Conservation (phyloP, 2,329 filamentous ascomycete species). For the Byssothecium circinans region DNA sequence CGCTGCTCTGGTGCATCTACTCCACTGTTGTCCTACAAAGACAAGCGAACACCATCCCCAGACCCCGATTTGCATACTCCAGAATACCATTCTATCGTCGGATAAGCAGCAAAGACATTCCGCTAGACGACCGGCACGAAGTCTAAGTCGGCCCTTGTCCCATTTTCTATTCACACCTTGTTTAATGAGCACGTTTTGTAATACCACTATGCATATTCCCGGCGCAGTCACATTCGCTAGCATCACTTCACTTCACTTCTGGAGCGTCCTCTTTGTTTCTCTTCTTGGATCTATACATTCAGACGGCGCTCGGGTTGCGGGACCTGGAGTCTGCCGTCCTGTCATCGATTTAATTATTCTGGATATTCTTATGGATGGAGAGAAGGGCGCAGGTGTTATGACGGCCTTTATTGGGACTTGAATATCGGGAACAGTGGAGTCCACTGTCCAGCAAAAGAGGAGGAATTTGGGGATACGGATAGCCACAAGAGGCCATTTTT, state of each 20-base stretch:
- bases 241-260: conserved; percentile 15
- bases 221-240: conserved; percentile 27
- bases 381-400: too few species aligned
- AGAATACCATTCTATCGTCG: conserved; percentile 41
- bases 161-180: conserved; percentile 8
- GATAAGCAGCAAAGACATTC: conserved; percentile 40
- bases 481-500: too few species aligned
- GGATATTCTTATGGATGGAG: too few species aligned
- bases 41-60: conserved; percentile 22
- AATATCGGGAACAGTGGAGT: background rate
- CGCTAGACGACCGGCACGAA: conserved; percentile 40
- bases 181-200: conserved; percentile 30
- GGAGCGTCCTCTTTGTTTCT: conserved; percentile 6
- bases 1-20: conserved; percentile 55
- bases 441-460: too few species aligned
- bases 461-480: too few species aligned
- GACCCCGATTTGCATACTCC: conserved; percentile 22
- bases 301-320: background rate
- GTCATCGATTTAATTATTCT: conserved; percentile 1
- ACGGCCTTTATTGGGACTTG: background rate
- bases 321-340: background rate
- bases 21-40: conserved; percentile 52
- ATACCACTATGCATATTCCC: conserved; percentile 25
- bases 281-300: conserved; percentile 6
- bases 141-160: conserved; percentile 23